These are phyloP conservation scores for Picochlorum sp. DNA, from an alignment of 139 green algal species.

Conservation along the genomic window DNA sequence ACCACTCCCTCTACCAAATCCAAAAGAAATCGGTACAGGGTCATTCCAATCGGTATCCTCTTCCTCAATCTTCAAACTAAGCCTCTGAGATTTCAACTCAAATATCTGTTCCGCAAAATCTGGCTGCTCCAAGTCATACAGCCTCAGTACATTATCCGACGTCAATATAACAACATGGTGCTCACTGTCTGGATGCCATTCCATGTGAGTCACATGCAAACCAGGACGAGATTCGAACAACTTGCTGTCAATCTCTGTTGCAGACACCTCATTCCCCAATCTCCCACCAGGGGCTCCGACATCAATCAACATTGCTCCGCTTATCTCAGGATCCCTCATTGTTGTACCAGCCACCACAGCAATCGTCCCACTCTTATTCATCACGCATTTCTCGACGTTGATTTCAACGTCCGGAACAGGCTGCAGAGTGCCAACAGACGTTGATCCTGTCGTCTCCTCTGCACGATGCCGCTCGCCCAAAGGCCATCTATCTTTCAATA, in stretches of 20 bases:
- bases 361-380: conserved; percentile 22
- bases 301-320: conserved; percentile 9
- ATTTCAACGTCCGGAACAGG: conserved; percentile 17
- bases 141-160: conserved; percentile 24
- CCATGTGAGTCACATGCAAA: conserved; percentile 30
- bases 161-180: conserved; percentile 38
- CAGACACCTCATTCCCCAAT: conserved; percentile 3
- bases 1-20: conserved; percentile 27
- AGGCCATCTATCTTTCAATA: neutral
- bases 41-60: neutral
- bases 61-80: conserved; percentile 3
- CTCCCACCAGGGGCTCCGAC: neutral
- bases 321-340: conserved; percentile 22
- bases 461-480: neutral
- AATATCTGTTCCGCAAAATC: conserved; percentile 39
- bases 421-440: conserved; percentile 4
- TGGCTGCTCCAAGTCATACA: conserved; percentile 29
- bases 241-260: conserved; percentile 17
- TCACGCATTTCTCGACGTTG: conserved; percentile 6
- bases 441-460: neutral
- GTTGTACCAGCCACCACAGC: conserved; percentile 12
- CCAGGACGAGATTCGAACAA: conserved; percentile 29
- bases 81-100: conserved; percentile 28
- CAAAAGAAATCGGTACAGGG: conserved; percentile 30
- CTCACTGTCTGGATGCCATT: conserved; percentile 37